Conservation (phyloP, 257 asterid species). For the Nicotiana knightiana region DNA sequence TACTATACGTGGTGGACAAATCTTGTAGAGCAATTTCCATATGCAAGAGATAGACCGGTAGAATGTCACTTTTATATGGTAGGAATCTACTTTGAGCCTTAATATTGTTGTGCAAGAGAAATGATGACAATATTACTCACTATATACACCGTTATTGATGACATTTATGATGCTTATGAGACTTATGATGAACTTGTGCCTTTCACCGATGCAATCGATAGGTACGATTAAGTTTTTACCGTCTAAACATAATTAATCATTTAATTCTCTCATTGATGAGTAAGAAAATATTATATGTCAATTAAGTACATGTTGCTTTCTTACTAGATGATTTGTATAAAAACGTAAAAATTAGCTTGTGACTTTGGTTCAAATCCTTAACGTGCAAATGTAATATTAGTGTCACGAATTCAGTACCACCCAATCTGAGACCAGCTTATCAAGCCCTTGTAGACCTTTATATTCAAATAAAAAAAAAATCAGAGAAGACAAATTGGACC, state of each 20-base stretch:
- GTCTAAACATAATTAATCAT: neutral
- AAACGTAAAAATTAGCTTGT: neutral
- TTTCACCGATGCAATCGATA: neutral
- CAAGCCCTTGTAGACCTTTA: neutral
- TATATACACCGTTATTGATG: neutral
- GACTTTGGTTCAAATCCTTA: neutral
- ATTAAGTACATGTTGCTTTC: too few species aligned
- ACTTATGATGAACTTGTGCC: neutral
- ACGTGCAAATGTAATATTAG: neutral
- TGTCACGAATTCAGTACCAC: neutral
- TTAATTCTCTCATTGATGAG: too few species aligned
- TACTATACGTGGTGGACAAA: neutral
- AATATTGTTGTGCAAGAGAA: neutral
- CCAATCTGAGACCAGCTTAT: neutral
- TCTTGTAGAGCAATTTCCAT: neutral
- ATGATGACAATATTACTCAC: neutral
- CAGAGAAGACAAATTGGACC: neutral
- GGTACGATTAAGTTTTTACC: neutral
- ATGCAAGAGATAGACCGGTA: neutral
- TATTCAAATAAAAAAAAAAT: neutral
- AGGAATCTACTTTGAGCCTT: neutral
- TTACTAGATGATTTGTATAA: too few species aligned
- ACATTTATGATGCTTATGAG: neutral
- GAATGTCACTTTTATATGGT: neutral
- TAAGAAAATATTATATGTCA: too few species aligned